These are phyloP conservation scores for Gryganskiella cystojenkinii DNA, from an alignment of 192 early-diverging fungal genomes.

Conservation along the genomic window DNA sequence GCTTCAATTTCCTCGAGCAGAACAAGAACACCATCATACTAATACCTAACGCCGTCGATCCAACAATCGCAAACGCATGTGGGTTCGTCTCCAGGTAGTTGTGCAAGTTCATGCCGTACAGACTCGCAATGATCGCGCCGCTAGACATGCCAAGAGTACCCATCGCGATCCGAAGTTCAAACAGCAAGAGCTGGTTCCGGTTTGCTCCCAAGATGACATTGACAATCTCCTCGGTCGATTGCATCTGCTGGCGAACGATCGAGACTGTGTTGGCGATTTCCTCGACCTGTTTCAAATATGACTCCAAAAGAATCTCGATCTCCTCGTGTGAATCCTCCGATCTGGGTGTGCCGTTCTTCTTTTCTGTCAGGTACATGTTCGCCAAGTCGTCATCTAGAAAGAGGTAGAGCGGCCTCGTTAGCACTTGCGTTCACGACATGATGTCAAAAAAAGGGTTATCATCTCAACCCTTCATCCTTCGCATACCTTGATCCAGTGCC, in stretches of 20 bases:
- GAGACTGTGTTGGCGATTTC: constrained; percentile 83
- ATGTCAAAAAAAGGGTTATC: no score
- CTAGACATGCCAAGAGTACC: constrained; percentile 79
- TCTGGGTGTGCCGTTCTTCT: constrained; percentile 68
- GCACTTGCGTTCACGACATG: background rate
- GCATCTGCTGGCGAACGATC: constrained; percentile 73
- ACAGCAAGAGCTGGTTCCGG: constrained; percentile 86
- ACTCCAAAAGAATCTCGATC: constrained; percentile 90
- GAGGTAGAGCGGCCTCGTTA: background rate
- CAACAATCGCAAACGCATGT: constrained; percentile 73
- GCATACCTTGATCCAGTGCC: constrained; percentile 74
- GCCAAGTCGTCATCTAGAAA: constrained; percentile 87
- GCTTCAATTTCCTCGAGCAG: constrained; percentile 42
- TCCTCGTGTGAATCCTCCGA: constrained; percentile 82
- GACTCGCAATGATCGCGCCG: constrained; percentile 77
- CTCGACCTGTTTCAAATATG: constrained; percentile 88
- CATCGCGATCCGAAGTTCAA: constrained; percentile 86
- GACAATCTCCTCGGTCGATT: constrained; percentile 85
- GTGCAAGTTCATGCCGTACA: constrained; percentile 93
- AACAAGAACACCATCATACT: constrained; percentile 51
- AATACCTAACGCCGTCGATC: constrained; percentile 37
- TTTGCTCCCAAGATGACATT: constrained; percentile 87
- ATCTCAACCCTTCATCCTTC: background rate
- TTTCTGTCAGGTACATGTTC: constrained; percentile 89
- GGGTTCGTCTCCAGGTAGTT: constrained; percentile 78